Evolutionary conservation across 208 protist species (phyloP).

Genomic region (Pavlovales sp.): DNA sequence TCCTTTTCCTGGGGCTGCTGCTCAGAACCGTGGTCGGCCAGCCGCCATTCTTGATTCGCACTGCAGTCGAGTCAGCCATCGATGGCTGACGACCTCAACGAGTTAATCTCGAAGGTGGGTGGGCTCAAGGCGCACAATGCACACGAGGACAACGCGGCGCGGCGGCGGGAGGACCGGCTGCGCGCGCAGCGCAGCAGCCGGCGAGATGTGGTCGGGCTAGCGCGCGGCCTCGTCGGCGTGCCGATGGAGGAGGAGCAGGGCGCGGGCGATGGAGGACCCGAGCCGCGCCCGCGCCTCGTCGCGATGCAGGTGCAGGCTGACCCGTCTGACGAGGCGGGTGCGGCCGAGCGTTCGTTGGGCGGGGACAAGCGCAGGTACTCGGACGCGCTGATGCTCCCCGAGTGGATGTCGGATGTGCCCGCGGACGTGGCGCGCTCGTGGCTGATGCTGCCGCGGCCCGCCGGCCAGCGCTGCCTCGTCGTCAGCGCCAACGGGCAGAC

Average conservation of each 20-base stretch:
- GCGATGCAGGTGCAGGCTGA: too few species aligned
- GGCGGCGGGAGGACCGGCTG: background rate
- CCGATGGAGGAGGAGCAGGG: background rate
- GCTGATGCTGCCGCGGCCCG: background rate
- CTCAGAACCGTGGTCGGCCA: too few species aligned
- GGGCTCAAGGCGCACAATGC: background rate
- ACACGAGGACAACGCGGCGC: background rate
- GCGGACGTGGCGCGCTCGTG: background rate
- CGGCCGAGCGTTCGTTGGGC: too few species aligned
- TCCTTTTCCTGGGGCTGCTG: too few species aligned
- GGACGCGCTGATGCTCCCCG: background rate
- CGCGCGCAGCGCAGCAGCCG: background rate
- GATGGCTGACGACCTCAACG: too few species aligned
- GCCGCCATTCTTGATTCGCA: too few species aligned
- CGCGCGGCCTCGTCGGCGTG: background rate
- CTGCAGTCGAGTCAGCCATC: too few species aligned
- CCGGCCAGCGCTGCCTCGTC: constrained; percentile 22
- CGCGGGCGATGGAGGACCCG: background rate
- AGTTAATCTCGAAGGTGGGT: background rate
- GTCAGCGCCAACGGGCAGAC: background rate
- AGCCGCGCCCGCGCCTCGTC: background rate
- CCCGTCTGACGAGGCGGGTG: too few species aligned
- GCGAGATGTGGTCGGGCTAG: background rate
- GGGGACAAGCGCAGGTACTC: background rate
- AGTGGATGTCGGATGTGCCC: constrained; percentile 30